These are phyloP conservation scores for Arthrobotrys sphaeroides DNA, from an alignment of 2,329 filamentous ascomycete genomes.

Conservation along the genomic window DNA sequence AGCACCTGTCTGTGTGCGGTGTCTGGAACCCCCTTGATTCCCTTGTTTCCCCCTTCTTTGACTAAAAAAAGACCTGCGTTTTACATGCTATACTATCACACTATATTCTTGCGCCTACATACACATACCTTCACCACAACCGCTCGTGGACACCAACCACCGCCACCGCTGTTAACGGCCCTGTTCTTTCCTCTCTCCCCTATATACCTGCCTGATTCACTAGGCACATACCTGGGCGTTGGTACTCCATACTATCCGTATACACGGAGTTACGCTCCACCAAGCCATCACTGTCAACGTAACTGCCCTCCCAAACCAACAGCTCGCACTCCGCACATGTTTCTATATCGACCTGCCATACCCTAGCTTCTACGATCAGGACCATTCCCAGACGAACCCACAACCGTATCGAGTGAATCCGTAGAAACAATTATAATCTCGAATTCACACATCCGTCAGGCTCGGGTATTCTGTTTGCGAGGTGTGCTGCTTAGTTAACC, in stretches of 20 bases:
- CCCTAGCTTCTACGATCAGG: neutral
- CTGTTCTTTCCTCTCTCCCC: neutral
- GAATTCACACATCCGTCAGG: neutral
- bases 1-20: neutral
- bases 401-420: slow-evolving; percentile 1
- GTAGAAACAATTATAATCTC: neutral
- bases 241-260: neutral
- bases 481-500: neutral
- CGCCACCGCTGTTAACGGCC: neutral
- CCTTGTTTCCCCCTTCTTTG: neutral
- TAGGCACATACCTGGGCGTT: no score
- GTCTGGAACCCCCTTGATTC: slow-evolving; percentile 17
- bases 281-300: neutral
- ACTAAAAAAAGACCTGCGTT: neutral
- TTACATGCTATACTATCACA: neutral
- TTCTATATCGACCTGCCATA: neutral
- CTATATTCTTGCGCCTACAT: neutral
- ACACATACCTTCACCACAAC: neutral
- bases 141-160: neutral
- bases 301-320: neutral
- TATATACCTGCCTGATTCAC: neutral
- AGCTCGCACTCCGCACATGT: neutral
- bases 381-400: neutral
- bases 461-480: neutral
- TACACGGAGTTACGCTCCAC: neutral